phyloP scores from a whole-genome alignment of 1,284 basidiomycete species.

The Ceratobasidium sp. region DNA sequence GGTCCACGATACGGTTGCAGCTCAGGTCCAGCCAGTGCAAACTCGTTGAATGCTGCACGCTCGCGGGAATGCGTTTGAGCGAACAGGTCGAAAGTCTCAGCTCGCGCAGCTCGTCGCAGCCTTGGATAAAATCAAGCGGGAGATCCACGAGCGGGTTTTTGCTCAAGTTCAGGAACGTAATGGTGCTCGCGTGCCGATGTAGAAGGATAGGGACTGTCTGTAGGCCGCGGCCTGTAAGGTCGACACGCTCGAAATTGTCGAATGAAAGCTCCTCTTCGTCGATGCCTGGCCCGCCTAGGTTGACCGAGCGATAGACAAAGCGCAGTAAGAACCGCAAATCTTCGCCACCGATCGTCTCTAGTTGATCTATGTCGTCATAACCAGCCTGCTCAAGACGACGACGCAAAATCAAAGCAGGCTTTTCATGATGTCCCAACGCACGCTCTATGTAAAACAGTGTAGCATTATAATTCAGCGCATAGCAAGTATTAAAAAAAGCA shows the following conservation, averaged over 20 bases:
- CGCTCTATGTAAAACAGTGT: conserved; percentile 67
- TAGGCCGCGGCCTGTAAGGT: conserved; percentile 84
- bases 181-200: conserved; percentile 87
- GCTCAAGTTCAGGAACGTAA: conserved; percentile 89
- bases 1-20: conserved; percentile 90
- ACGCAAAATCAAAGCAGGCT: conserved; percentile 86
- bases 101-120: conserved; percentile 85
- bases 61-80: conserved; percentile 92
- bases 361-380: conserved; percentile 83
- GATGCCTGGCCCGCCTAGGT: conserved; percentile 49
- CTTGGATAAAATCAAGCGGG: conserved; percentile 95
- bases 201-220: conserved; percentile 92
- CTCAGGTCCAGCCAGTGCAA: conserved; percentile 90
- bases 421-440: conserved; percentile 80
- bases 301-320: conserved; percentile 73
- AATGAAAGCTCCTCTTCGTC: conserved; percentile 75
- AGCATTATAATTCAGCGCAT: not conserved
- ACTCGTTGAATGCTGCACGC: conserved; percentile 78
- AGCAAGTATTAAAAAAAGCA: conserved; percentile 45
- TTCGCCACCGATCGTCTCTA: conserved; percentile 83
- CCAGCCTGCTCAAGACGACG: conserved; percentile 91
- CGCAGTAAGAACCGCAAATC: conserved; percentile 88
- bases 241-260: conserved; percentile 82
- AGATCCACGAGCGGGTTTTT: conserved; percentile 97
- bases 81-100: conserved; percentile 93